These are phyloP conservation scores for Penicillium angulare DNA, from an alignment of 495 filamentous ascomycete species.

Conservation along the genomic window DNA sequence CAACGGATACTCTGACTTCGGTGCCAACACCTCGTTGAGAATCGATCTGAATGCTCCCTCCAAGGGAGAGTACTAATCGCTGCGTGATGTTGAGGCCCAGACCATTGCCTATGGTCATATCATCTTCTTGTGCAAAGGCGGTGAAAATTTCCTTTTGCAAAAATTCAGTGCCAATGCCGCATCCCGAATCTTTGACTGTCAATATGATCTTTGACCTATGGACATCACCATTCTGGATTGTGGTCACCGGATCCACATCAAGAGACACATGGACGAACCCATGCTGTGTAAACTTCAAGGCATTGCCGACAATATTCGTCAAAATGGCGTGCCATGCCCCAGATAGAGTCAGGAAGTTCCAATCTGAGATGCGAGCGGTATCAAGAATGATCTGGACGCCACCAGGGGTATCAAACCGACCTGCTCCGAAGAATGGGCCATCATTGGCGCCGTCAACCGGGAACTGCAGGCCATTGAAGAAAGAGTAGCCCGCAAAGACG, in stretches of 20 bases:
- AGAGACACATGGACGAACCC: slow-evolving; percentile 23
- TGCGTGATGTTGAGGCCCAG: slow-evolving; percentile 63
- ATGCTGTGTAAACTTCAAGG: slow-evolving; percentile 33
- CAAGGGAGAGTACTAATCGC: slow-evolving; percentile 55
- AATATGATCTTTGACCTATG: slow-evolving; percentile 25
- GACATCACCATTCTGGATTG: neutral
- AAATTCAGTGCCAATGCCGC: slow-evolving; percentile 64
- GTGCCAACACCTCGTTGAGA: slow-evolving; percentile 38
- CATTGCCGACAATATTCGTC: slow-evolving; percentile 37
- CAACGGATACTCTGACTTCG: slow-evolving; percentile 47
- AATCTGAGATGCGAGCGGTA: slow-evolving; percentile 25
- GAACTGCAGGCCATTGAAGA: slow-evolving; percentile 2
- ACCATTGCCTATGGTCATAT: slow-evolving; percentile 59
- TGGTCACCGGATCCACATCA: slow-evolving; percentile 8
- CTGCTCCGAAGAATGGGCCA: too few species aligned
- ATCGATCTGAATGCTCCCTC: slow-evolving; percentile 32
- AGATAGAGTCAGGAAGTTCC: slow-evolving; percentile 10
- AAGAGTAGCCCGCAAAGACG: slow-evolving; percentile 47
- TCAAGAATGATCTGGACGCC: slow-evolving; percentile 50
- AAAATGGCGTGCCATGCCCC: slow-evolving; percentile 25
- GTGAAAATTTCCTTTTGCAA: slow-evolving; percentile 59
- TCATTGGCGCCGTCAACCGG: neutral
- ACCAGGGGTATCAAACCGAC: neutral
- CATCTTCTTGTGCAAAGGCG: slow-evolving; percentile 67
- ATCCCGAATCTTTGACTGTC: slow-evolving; percentile 57